Percentiles rank a stretch among this genome's conserved stretches.
These are phyloP conservation scores for Ophiostoma sp. DNA, from an alignment of 2,329 filamentous ascomycete genomes.

Conservation along the genomic window DNA sequence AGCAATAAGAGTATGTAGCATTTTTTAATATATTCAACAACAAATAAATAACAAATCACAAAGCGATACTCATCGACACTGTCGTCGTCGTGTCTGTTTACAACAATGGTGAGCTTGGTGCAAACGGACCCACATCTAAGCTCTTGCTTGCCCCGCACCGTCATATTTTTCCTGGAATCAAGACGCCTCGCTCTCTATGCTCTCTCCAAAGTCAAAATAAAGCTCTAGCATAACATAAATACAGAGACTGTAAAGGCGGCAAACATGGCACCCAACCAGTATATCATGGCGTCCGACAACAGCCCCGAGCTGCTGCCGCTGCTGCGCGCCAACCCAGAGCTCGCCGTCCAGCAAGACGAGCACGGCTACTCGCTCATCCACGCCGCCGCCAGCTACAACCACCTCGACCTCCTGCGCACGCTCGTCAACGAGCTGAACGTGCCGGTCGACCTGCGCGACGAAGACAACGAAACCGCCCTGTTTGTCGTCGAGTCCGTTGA, in stretches of 20 bases:
- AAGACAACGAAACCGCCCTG: conserved; percentile 89
- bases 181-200: not conserved
- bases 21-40: no score
- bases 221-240: not conserved
- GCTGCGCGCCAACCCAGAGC: conserved; percentile 65
- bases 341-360: conserved; percentile 76
- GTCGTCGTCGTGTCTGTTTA: not conserved
- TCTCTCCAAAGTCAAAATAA: not conserved
- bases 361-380: conserved; percentile 94
- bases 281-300: conserved; percentile 77
- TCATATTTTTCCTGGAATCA: conserved; percentile 1
- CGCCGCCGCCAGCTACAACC: conserved; percentile 87
- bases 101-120: not conserved
- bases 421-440: conserved; percentile 73
- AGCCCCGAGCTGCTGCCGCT: conserved; percentile 67
- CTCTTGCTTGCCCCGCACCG: conserved; percentile 6
- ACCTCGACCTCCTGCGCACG: conserved; percentile 69
- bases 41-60: no score
- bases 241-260: not conserved
- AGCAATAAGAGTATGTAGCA: no score
- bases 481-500: conserved; percentile 83
- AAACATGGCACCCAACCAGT: conserved; percentile 49
- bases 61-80: no score
- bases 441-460: conserved; percentile 74
- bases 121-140: conserved; percentile 36